Base-by-base conservation (phyloP, 108 stramenopile species). In the Fistulifera solaris region DNA sequence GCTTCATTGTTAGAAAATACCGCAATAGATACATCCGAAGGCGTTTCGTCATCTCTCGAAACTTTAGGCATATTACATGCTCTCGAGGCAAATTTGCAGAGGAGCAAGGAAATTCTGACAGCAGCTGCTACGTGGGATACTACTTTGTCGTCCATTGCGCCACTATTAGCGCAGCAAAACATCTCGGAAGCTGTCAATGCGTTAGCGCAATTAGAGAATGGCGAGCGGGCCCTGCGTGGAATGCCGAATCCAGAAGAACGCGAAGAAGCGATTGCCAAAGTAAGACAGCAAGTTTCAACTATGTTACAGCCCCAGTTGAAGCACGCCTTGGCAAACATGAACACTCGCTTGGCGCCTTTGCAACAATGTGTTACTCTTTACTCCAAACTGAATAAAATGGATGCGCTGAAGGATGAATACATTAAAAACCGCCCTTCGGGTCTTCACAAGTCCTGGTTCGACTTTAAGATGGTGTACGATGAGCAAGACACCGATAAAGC, bases 111-210 rank as follows among this genome's bases (percentile, higher is more conserved):
- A n/a, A 75, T 90, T 44, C 59, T 90, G 31, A 64, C 70, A 0
- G 89, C 89, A 0, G 85, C 89, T 1, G 70, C 83, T 2, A 80
- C 75, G 19, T 90, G 83, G 85, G 85, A 86, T 66, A 72, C 74
- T 27, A 85, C 83, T 17, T 61, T 84, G 38, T 26, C 58, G 12
- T 68, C 70, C 22, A 72, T 87, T 45, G 67, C 85, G 1, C 71
- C 73, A 1, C 57, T 90, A 11, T 57, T 83, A 35, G 65, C 72
- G 23, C 52, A 69, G 47, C 63, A 62, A 27, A 83, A 83, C 58
- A 55, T 80, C 38, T 52, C 80, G 38, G 71, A 75, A 48, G 83
- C 83, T 13, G 83, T 84, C 5, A 31, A 64, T 40, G 85, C 84
- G 12, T 48, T 86, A 22, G 60, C 71, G 1, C 58, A 74, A 40